Percentiles rank a stretch among this genome's conserved stretches.
These are phyloP conservation scores for Lentinus tigrinus DNA, from an alignment of 768 basidiomycete species.

Conservation along the genomic window DNA sequence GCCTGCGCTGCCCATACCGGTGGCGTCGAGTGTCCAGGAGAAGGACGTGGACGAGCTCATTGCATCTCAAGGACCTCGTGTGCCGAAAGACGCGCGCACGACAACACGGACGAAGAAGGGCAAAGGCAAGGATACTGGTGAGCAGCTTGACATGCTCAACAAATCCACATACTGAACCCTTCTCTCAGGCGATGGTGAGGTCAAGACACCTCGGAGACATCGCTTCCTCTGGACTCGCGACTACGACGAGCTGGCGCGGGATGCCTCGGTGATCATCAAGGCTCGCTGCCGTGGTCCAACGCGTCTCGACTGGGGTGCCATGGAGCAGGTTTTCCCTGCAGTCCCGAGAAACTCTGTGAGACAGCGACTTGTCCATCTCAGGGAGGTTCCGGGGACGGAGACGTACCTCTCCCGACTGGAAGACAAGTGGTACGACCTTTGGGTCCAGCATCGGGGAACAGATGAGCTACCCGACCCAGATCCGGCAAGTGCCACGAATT, in stretches of 20 bases:
- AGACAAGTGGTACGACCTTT: conserved; percentile 78
- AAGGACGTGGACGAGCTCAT: conserved; percentile 53
- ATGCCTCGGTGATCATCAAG: conserved; percentile 79
- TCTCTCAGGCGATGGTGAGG: conserved; percentile 18
- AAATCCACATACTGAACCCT: neutral
- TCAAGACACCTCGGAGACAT: conserved; percentile 42
- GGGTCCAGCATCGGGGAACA: conserved; percentile 70
- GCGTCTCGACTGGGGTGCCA: conserved; percentile 67
- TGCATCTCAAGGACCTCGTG: conserved; percentile 48
- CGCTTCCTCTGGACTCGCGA: conserved; percentile 84
- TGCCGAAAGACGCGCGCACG: conserved; percentile 23
- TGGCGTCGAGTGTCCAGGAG: conserved; percentile 42
- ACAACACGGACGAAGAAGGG: conserved; percentile 30
- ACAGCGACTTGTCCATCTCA: conserved; percentile 60
- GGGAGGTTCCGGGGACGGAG: conserved; percentile 63
- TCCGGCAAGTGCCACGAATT: conserved; percentile 63
- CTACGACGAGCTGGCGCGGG: conserved; percentile 85
- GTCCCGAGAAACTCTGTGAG: conserved; percentile 73
- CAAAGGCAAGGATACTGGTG: conserved; percentile 32
- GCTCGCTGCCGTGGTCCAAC: conserved; percentile 66
- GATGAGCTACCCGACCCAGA: conserved; percentile 69
- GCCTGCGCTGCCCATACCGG: conserved; percentile 37
- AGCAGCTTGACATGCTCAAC: neutral
- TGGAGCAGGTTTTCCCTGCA: conserved; percentile 78
- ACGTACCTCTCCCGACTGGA: conserved; percentile 78